Evolutionary conservation across 352 stramenopile species (phyloP), one percentile per base, ranked within the genome.

Genomic region (Thraustochytrium striatum): DNA sequence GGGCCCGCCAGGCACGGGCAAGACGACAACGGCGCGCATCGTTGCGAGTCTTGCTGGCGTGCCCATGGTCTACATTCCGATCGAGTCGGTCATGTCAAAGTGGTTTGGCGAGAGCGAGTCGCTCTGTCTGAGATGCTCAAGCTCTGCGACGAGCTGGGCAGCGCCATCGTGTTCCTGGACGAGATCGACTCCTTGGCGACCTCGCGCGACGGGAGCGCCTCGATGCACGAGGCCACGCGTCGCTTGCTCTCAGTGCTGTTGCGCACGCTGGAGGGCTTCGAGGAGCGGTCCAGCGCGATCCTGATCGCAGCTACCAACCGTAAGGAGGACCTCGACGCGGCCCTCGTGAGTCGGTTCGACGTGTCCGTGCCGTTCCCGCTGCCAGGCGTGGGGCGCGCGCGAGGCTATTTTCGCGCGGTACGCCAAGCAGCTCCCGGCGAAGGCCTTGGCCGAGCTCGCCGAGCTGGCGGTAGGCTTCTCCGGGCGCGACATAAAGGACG

Each of bases 21-120:
- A 97, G 84, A 97, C 93, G 9, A 82, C 95, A 25, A 97, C 89
- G 35, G 93, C 93, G 1, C 89, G 93, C n/a, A 95, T 97, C 57
- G 94, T 97, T 79, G 93, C 92, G 2, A 72, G 92, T 72, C 88
- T 96, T 83, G 91, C 91, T 16, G 91, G 93, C 3, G 90, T 95
- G 43, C 93, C 93, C 19, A 92, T 97, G 87, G 92, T 97, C 61
- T 92, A 96, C 72, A 91, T 97, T 72, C 90, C 91, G 0, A 93
- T 97, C 41, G 93, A 97, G 83, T 94, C 88, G 73, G 89, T 97
- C 57, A 90, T 96, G 43, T 95, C 90, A 35, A 97, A 97, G 82
- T 97, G 90, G 89, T 97, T 97, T 65, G 92, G 92, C 25, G 92
- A 97, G 72, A 96, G 91, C 85, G 92, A 97, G 81, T 96, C 96